Conservation (phyloP, 371 early-diverging fungal genomes). For the Haplosporangium sp. region DNA sequence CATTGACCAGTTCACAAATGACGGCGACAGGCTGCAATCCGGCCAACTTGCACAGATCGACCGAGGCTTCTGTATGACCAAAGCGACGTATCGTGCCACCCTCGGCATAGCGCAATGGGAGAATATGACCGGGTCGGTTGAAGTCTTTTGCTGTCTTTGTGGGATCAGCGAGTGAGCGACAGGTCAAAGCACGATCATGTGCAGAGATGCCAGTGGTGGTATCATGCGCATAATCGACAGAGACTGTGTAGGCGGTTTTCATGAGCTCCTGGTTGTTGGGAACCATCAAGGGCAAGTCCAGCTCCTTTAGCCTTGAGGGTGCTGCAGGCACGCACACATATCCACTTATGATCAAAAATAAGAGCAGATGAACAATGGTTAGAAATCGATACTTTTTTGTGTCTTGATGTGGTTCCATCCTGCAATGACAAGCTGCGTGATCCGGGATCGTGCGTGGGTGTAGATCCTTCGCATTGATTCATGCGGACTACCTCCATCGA, state of each 20-base stretch:
- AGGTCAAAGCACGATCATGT: conserved; percentile 87
- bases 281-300: conserved; percentile 95
- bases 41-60: conserved; percentile 90
- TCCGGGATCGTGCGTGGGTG: no score
- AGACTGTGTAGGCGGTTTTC: conserved; percentile 93
- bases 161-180: conserved; percentile 80
- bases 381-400: background rate
- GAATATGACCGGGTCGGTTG: conserved; percentile 92
- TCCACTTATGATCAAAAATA: conserved; percentile 72
- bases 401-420: background rate
- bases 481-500: no score
- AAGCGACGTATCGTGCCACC: conserved; percentile 86
- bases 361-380: background rate
- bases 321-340: conserved; percentile 90
- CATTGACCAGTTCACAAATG: conserved; percentile 93
- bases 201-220: conserved; percentile 97
- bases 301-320: conserved; percentile 79
- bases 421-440: no score
- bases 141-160: conserved; percentile 74
- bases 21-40: conserved; percentile 86
- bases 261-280: conserved; percentile 86
- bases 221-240: conserved; percentile 85
- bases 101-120: conserved; percentile 86
- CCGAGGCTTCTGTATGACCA: conserved; percentile 95
- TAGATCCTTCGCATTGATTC: no score